Percentiles rank a stretch among this genome's conserved stretches.
phyloP scores from a whole-genome alignment of 805 yeast species.

The Candida yuanshanica region DNA sequence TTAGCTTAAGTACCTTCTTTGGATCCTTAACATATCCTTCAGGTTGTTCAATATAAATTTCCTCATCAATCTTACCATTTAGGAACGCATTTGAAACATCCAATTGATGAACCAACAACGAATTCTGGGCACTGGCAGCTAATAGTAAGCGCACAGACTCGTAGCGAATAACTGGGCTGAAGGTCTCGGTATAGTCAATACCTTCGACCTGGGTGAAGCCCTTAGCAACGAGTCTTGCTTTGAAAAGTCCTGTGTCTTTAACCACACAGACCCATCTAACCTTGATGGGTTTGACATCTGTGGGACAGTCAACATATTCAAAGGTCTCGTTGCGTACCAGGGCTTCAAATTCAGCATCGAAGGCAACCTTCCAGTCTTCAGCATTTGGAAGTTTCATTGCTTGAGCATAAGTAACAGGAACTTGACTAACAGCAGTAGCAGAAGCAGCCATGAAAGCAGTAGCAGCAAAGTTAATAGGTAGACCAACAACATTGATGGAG shows the following conservation, averaged over 20 bases:
- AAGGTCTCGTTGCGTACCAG: background rate
- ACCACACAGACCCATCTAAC: slow-evolving; percentile 2
- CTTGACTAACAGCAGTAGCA: too few species aligned
- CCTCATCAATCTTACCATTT: slow-evolving; percentile 1
- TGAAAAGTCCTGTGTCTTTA: slow-evolving; percentile 4
- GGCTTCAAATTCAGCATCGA: slow-evolving; percentile 2
- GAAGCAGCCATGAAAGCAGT: too few species aligned
- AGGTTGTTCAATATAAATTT: slow-evolving; percentile 1
- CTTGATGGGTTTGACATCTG: background rate
- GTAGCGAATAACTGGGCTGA: slow-evolving; percentile 24
- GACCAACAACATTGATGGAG: too few species aligned
- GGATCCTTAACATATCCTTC: background rate
- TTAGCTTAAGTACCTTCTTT: background rate
- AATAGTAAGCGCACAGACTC: slow-evolving; percentile 11
- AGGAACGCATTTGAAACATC: slow-evolving; percentile 3
- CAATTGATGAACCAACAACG: background rate
- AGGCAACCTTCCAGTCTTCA: slow-evolving; percentile 1
- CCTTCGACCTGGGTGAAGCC: slow-evolving; percentile 22
- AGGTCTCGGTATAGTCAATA: slow-evolving; percentile 22
- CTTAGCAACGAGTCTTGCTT: slow-evolving; percentile 24
- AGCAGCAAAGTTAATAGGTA: too few species aligned
- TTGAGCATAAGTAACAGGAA: background rate
- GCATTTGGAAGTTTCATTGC: background rate
- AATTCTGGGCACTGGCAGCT: background rate
- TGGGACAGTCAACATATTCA: slow-evolving; percentile 3